Conservation (phyloP, 2,329 filamentous ascomycete species). For the Aureobasidium lini region DNA sequence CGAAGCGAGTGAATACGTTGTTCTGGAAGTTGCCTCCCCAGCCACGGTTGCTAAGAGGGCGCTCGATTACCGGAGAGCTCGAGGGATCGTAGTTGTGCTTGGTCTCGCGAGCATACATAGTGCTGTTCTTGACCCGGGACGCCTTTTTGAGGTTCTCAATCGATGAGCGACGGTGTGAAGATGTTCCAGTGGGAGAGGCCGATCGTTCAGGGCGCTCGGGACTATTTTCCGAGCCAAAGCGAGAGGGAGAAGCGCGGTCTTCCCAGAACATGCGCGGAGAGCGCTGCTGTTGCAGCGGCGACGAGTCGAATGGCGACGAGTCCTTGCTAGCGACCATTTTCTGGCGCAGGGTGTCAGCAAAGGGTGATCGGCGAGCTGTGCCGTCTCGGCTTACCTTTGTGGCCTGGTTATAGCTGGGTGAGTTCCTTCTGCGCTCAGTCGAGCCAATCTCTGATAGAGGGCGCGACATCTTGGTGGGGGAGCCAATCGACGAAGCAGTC, state of each 20-base stretch:
- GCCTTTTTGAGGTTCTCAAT: conserved; percentile 93
- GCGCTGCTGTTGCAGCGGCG: conserved; percentile 44
- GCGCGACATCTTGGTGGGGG: conserved; percentile 62
- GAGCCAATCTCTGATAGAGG: conserved; percentile 85
- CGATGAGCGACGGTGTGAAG: conserved; percentile 70
- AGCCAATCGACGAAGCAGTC: conserved; percentile 29
- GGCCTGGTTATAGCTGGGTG: conserved; percentile 76
- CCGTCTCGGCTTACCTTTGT: conserved; percentile 51
- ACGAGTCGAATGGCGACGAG: conserved; percentile 59
- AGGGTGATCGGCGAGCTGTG: background rate
- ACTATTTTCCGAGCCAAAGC: conserved; percentile 62
- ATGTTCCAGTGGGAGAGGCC: conserved; percentile 47
- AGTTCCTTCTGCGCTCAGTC: conserved; percentile 81
- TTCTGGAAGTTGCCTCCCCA: conserved; percentile 57
- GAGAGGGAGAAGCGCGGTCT: conserved; percentile 47
- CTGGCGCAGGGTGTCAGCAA: conserved; percentile 34
- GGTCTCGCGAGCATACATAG: conserved; percentile 87
- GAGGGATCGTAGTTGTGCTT: conserved; percentile 88
- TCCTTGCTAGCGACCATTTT: conserved; percentile 65
- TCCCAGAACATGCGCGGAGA: conserved; percentile 93
- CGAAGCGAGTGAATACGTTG: conserved; percentile 58
- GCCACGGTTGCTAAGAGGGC: conserved; percentile 62
- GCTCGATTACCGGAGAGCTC: conserved; percentile 68
- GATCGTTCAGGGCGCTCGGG: conserved; percentile 32
- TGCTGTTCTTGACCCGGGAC: conserved; percentile 95